Evolutionary conservation across 345 rosid species (phyloP), one percentile per base, ranked within the genome.

Genomic region (Pelargonium nanum): DNA sequence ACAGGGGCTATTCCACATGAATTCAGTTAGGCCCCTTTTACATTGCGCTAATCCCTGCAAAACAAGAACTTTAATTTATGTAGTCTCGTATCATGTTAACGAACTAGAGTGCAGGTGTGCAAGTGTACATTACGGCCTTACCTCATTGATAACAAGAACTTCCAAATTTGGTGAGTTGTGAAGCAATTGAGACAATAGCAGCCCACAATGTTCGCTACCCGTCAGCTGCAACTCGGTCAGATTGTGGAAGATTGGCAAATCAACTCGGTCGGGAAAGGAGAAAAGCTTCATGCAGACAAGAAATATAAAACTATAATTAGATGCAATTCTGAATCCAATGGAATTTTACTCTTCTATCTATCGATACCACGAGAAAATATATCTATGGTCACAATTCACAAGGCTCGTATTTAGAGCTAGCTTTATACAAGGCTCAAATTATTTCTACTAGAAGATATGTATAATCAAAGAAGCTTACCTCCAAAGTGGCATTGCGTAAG

Each of bases 211-310:
- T 19, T 4, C 25, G 12, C 22, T 24, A 20, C 30, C 22, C 4
- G 24, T 22, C 32, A 44, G 6, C 15, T 56, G 19, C 51, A 55
- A 10, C 16, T 12, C 10, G 55, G 34, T 24, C 34, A 64, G 24
- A 55, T 64, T 24, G 40, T 32, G 60, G 16, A 64, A 64, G 4
- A 19, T 55, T 7, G 34, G 67, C 51, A 64, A 3, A 51, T 19
- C 24, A 25, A 32, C 40, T n/a, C 34, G 55, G 40, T 16, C 24
- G 15, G 20, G 13, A 2, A 4, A 15, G 32, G 24, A 32, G 8
- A 63, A 12, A 8, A 16, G 9, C 58, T 63, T 21, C n/a, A 24
- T 10, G 4, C 45, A 34, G 45, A 34, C 12, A 52, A 25, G 53
- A 21, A 63, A 20, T n/a, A 53, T 5, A 28, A 28, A 4, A n/a